Evolutionary conservation across 2,329 filamentous ascomycete species (phyloP).

Genomic region (Colletotrichum tabaci): DNA sequence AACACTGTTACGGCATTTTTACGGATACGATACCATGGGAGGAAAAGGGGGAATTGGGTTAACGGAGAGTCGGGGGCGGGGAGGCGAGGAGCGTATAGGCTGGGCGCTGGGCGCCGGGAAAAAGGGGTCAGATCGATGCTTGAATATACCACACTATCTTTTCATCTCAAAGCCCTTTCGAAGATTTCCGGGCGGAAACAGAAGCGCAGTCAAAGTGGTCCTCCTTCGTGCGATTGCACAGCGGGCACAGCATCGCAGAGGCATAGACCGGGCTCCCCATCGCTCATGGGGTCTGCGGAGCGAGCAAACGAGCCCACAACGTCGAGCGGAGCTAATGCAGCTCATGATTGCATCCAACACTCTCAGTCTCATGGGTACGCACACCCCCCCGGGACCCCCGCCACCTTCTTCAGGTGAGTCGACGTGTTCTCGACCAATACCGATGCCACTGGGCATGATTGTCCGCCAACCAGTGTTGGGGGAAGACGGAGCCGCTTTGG

Average conservation of each 20-base stretch:
- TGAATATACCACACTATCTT: slow-evolving; percentile 20
- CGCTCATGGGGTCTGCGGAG: slow-evolving; percentile 2
- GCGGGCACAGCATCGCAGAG: neutral
- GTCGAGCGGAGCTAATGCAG: slow-evolving; percentile 19
- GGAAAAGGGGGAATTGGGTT: neutral
- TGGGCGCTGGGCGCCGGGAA: neutral
- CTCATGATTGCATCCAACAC: slow-evolving; percentile 24
- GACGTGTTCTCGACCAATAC: slow-evolving; percentile 35
- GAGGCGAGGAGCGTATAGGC: too few species aligned
- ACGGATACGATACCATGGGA: neutral
- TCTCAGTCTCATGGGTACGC: neutral
- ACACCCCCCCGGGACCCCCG: neutral
- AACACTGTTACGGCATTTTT: neutral
- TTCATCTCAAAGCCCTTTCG: neutral
- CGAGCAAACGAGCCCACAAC: neutral
- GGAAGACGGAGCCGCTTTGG: slow-evolving; percentile 33
- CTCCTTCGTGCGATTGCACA: too few species aligned
- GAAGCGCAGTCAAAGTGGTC: too few species aligned
- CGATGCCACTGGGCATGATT: slow-evolving; percentile 32
- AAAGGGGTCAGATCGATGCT: neutral
- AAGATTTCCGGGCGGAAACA: too few species aligned
- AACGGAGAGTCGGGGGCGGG: neutral
- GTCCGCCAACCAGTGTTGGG: slow-evolving; percentile 38
- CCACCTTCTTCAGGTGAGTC: slow-evolving; percentile 40
- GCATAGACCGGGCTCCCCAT: neutral